These are phyloP conservation scores for Aspergillus leporis DNA, from an alignment of 495 filamentous ascomycete genomes.

Conservation along the genomic window DNA sequence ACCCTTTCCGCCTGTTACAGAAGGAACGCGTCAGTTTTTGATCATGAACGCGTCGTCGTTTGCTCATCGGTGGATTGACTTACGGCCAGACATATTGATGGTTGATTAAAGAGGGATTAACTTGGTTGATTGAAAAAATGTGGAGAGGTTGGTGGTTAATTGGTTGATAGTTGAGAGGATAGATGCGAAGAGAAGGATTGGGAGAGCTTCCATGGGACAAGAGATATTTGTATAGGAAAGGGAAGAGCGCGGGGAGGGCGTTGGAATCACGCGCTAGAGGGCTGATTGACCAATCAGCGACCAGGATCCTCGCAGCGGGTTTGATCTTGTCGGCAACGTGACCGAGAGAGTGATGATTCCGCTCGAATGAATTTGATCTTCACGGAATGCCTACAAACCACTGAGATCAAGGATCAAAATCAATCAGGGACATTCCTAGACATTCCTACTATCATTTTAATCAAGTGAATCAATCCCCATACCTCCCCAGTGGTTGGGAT, in stretches of 20 bases:
- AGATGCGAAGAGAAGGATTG: constrained; percentile 45
- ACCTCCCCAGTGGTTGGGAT: constrained; percentile 36
- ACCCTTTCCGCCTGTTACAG: constrained; percentile 80
- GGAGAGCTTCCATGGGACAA: constrained; percentile 32
- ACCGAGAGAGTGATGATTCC: constrained; percentile 29
- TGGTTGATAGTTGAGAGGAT: constrained; percentile 38
- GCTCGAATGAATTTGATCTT: constrained; percentile 31
- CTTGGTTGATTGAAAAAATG: constrained; percentile 30
- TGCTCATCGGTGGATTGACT: constrained; percentile 34
- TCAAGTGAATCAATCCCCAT: constrained; percentile 20
- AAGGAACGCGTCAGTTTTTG: constrained; percentile 41
- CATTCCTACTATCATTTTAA: constrained; percentile 11
- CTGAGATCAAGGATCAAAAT: constrained; percentile 23
- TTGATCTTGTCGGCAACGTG: constrained; percentile 37
- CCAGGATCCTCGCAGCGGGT: constrained; percentile 29
- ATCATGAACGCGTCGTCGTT: not conserved
- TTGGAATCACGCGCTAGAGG: constrained; percentile 45
- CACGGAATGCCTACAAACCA: constrained; percentile 22
- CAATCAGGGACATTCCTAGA: constrained; percentile 20
- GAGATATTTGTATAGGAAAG: constrained; percentile 49
- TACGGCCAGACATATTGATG: constrained; percentile 70
- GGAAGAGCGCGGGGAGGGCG: constrained; percentile 29
- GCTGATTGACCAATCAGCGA: constrained; percentile 43
- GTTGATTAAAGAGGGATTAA: constrained; percentile 27
- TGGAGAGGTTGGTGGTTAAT: constrained; percentile 35